These are phyloP conservation scores for Didymella sp. DNA, from an alignment of 2,329 filamentous ascomycete species.

Conservation along the genomic window DNA sequence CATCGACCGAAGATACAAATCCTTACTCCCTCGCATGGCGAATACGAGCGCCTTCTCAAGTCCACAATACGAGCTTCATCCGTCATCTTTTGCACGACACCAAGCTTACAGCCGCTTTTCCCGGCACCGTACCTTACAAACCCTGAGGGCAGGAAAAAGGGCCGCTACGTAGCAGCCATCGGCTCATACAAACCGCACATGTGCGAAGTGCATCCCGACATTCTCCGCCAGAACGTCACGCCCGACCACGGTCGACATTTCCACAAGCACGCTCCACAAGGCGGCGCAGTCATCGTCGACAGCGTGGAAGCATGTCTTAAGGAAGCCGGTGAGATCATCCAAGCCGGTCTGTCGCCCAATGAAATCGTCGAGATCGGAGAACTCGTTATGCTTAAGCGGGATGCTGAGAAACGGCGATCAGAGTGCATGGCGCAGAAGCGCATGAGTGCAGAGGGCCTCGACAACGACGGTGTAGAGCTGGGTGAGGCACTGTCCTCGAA, in stretches of 20 bases:
- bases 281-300: constrained; percentile 67
- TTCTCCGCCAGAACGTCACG: constrained; percentile 70
- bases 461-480: constrained; percentile 80
- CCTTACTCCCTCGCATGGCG: constrained; percentile 74
- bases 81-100: constrained; percentile 89
- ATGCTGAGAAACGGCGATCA: constrained; percentile 51
- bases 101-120: constrained; percentile 76
- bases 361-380: constrained; percentile 90
- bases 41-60: constrained; percentile 70
- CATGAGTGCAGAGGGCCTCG: constrained; percentile 46
- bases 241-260: constrained; percentile 65
- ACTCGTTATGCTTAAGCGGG: constrained; percentile 69
- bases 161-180: constrained; percentile 74
- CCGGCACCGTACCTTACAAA: constrained; percentile 75
- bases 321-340: constrained; percentile 86
- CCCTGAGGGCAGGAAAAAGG: constrained; percentile 72
- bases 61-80: constrained; percentile 75
- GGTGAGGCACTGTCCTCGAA: constrained; percentile 71
- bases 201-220: constrained; percentile 80
- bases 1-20: constrained; percentile 67
- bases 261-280: constrained; percentile 67
- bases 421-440: constrained; percentile 43
- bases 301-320: constrained; percentile 79
- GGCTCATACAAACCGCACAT: constrained; percentile 76
- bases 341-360: constrained; percentile 73